These are phyloP conservation scores for Calocera cornea DNA, from an alignment of 768 basidiomycete genomes.

Conservation along the genomic window DNA sequence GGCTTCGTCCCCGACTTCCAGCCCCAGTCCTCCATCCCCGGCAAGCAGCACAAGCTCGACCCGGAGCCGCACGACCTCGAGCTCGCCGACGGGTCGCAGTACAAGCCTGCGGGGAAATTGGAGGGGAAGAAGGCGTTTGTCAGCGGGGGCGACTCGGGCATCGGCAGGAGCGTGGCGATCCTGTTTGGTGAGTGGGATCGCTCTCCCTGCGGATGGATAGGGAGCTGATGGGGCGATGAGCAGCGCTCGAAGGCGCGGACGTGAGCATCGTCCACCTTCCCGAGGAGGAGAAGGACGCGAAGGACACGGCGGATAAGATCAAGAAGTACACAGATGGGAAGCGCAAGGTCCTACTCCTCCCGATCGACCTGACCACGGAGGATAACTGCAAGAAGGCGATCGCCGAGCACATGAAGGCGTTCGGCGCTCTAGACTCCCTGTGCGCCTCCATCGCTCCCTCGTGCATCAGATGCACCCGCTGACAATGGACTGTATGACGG, in stretches of 20 bases:
- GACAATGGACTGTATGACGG: background rate
- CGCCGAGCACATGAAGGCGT: conserved; percentile 28
- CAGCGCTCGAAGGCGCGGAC: conserved; percentile 29
- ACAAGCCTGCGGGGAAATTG: conserved; percentile 35
- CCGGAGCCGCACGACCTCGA: conserved; percentile 31
- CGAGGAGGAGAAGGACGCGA: conserved; percentile 31
- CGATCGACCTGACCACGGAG: conserved; percentile 31
- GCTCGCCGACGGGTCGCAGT: conserved; percentile 32
- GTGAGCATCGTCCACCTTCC: conserved; percentile 22
- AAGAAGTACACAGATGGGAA: conserved; percentile 28
- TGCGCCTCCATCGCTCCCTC: conserved; percentile 15
- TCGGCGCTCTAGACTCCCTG: conserved; percentile 30
- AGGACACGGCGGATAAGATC: conserved; percentile 28
- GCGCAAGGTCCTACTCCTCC: conserved; percentile 27
- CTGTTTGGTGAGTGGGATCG: conserved; percentile 23
- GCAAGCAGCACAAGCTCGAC: conserved; percentile 23
- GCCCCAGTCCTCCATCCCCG: conserved; percentile 21
- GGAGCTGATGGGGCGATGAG: background rate
- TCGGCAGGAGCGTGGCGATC: conserved; percentile 33
- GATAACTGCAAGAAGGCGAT: conserved; percentile 28
- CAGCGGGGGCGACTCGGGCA: conserved; percentile 40
- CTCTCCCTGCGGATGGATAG: background rate
- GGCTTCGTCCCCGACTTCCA: conserved; percentile 26
- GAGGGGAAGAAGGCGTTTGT: conserved; percentile 36
- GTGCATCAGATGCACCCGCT: background rate